phyloP scores from a whole-genome alignment of 2,329 filamentous ascomycete species.

The Colletotrichum gloeosporioides region DNA sequence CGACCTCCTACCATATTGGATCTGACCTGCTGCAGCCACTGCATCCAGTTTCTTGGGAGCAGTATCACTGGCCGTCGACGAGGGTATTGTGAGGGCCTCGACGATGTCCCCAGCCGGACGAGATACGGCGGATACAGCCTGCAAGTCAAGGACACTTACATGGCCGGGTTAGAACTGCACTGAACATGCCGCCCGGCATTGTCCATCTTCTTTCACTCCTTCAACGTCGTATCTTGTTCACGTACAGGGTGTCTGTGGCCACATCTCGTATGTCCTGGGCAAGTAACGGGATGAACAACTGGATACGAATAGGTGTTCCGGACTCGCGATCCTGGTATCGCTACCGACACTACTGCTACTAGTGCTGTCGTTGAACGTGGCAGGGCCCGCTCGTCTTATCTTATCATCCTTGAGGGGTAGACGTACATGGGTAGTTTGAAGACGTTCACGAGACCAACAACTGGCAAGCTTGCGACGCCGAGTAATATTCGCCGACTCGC shows the following conservation, averaged over 20 bases:
- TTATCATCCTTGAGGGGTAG: slow-evolving; percentile 5
- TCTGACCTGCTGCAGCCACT: slow-evolving; percentile 5
- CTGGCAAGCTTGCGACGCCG: background rate
- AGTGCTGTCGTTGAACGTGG: background rate
- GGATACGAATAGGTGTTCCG: slow-evolving; percentile 4
- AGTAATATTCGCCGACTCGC: background rate
- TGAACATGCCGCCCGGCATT: background rate
- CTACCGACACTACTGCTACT: background rate
- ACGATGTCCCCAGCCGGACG: background rate
- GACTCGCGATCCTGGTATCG: background rate
- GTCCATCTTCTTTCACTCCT: background rate
- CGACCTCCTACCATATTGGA: slow-evolving; percentile 17
- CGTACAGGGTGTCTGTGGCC: background rate
- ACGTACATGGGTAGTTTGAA: background rate
- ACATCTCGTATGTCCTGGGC: background rate
- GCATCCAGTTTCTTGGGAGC: background rate
- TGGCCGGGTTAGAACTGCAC: background rate
- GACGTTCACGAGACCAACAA: slow-evolving; percentile 5
- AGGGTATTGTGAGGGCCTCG: background rate
- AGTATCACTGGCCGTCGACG: background rate
- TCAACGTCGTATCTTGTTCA: background rate
- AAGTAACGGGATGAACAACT: background rate
- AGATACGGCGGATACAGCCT: background rate
- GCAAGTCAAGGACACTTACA: background rate
- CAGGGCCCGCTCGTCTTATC: slow-evolving; percentile 2